Evolutionary conservation across 2,329 filamentous ascomycete genomes (phyloP).

Genomic region (Exophiala calicioides): DNA sequence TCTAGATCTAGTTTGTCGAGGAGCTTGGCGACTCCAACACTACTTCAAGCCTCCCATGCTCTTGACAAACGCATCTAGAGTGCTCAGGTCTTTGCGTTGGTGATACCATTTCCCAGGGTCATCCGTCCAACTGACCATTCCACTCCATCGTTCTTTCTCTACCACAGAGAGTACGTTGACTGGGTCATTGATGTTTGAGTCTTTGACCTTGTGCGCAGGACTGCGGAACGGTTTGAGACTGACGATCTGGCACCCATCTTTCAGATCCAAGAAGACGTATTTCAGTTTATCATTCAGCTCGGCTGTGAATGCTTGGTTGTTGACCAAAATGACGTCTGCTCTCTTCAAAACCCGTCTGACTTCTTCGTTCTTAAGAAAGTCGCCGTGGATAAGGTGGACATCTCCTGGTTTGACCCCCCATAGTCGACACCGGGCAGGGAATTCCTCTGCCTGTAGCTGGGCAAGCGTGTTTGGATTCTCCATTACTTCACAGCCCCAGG

Average conservation of each 20-base stretch:
- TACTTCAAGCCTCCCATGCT: conserved; percentile 30
- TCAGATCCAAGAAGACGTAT: conserved; percentile 89
- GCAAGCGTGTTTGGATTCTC: conserved; percentile 82
- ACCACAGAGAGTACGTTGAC: conserved; percentile 79
- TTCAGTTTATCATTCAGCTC: conserved; percentile 81
- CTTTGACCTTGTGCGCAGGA: conserved; percentile 71
- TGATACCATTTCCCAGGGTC: conserved; percentile 84
- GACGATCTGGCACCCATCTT: conserved; percentile 84
- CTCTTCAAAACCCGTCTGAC: conserved; percentile 74
- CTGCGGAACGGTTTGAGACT: conserved; percentile 91
- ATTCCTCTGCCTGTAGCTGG: conserved; percentile 77
- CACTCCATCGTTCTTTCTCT: conserved; percentile 67
- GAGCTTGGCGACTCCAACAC: conserved; percentile 1
- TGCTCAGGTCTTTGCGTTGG: conserved; percentile 70
- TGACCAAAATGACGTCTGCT: conserved; percentile 94
- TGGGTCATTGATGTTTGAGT: conserved; percentile 75
- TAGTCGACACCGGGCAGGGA: conserved; percentile 77
- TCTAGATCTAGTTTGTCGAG: too few relatives aligned
- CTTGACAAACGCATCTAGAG: conserved; percentile 52
- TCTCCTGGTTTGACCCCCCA: conserved; percentile 83
- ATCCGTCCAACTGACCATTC: conserved; percentile 86
- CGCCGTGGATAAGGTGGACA: conserved; percentile 77
- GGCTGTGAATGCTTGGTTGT: conserved; percentile 95
- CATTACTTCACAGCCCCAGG: conserved; percentile 97
- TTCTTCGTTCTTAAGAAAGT: conserved; percentile 73